Evolutionary conservation across 805 yeast species (phyloP).

Genomic region (Diddensiella santjacobensis): DNA sequence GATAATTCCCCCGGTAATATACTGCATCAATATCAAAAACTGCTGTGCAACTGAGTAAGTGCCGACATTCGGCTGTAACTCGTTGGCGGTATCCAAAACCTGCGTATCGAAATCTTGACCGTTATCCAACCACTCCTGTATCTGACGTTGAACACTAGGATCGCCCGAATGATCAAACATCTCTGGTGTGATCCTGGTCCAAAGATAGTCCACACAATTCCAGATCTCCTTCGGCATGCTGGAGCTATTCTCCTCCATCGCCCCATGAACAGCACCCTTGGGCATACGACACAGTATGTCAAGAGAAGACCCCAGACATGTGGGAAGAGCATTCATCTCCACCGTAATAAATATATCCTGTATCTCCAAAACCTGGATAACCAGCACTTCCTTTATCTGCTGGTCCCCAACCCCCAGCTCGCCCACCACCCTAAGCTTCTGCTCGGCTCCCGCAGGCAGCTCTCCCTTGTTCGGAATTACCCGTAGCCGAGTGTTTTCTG

Average conservation of each 20-base stretch:
- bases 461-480: slow-evolving; percentile 32
- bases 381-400: slow-evolving; percentile 24
- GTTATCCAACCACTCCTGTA: slow-evolving; percentile 35
- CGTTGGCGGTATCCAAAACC: slow-evolving; percentile 28
- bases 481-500: slow-evolving; percentile 20
- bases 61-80: slow-evolving; percentile 33
- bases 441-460: slow-evolving; percentile 29
- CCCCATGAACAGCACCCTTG: slow-evolving; percentile 24
- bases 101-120: slow-evolving; percentile 32
- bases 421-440: slow-evolving; percentile 21
- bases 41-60: slow-evolving; percentile 39
- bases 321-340: slow-evolving; percentile 27
- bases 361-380: slow-evolving; percentile 29
- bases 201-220: slow-evolving; percentile 35
- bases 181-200: slow-evolving; percentile 23
- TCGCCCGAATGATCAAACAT: slow-evolving; percentile 28
- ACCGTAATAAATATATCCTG: slow-evolving; percentile 33
- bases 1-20: slow-evolving; percentile 42
- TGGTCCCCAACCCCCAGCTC: slow-evolving; percentile 15
- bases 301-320: slow-evolving; percentile 34
- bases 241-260: slow-evolving; percentile 13
- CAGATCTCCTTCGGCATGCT: slow-evolving; percentile 36
- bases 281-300: slow-evolving; percentile 24
- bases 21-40: slow-evolving; percentile 31
- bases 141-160: slow-evolving; percentile 25